Evolutionary conservation across 1,284 basidiomycete species (phyloP).

Genomic region (Leccinum pachyderme): DNA sequence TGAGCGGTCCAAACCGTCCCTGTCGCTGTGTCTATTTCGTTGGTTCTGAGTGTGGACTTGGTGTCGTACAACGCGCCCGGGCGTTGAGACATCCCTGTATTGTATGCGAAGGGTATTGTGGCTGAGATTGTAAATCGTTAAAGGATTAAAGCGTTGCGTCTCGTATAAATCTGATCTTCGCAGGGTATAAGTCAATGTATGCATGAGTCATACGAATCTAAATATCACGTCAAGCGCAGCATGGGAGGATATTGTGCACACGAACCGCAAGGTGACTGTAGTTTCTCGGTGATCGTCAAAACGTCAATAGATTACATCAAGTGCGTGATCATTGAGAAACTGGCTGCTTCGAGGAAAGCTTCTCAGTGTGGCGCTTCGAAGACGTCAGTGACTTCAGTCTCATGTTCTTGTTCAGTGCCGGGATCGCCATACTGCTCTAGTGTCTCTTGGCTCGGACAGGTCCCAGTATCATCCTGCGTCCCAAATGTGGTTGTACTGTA

Average conservation of each 20-base stretch:
- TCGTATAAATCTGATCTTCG: neutral
- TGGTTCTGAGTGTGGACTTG: constrained; percentile 1
- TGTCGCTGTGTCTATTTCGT: neutral
- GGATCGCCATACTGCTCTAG: constrained; percentile 3
- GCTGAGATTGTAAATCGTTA: neutral
- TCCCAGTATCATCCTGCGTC: constrained; percentile 30
- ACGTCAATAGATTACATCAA: neutral
- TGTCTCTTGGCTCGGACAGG: constrained; percentile 6
- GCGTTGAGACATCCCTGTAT: constrained; percentile 7
- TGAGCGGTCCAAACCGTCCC: neutral
- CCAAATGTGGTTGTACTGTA: constrained; percentile 41
- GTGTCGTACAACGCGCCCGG: constrained; percentile 28
- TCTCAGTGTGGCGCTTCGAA: constrained; percentile 8
- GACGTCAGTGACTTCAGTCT: constrained; percentile 7
- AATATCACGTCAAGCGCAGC: neutral
- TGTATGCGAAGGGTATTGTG: neutral
- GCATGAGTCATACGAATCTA: constrained; percentile 3
- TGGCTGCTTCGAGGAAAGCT: constrained; percentile 5
- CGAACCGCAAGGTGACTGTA: constrained; percentile 12
- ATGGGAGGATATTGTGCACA: neutral
- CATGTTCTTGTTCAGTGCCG: constrained; percentile 6
- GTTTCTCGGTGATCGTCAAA: constrained; percentile 10
- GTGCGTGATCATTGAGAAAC: constrained; percentile 4
- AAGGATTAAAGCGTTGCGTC: neutral
- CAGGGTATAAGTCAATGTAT: neutral